Base-by-base conservation (phyloP, 306 rosid genomes). In the Dryas alaskensis region DNA sequence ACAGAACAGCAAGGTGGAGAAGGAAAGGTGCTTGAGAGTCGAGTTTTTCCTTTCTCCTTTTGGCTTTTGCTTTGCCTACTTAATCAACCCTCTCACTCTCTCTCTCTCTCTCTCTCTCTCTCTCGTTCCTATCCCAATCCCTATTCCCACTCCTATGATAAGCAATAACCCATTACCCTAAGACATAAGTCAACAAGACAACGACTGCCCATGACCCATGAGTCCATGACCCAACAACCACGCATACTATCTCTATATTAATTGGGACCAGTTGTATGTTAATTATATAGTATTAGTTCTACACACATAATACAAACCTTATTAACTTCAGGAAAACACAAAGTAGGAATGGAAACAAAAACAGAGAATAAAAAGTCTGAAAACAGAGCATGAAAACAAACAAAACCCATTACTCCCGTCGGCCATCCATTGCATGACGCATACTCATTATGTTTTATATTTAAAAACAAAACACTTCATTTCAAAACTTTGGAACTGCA, bases 301-400 rank as follows among this genome's bases (percentile, higher is more conserved):
- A 31, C 44, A 42, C 31, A 60, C 43, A 60, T 10, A 31, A 60
- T 60, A 31, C 65, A 57, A 12, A 31, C 10, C 64, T 39, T 39
- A 3, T 13, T 62, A 39, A 25, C 1, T 53, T 49, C 37, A 16
- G 25, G 39, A 60, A 57, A 52, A 69, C 44, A 61, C 74, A 75
- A 4, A 75, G 17, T 43, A 64, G 67, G 8, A 17, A 43, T 13
- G 48, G 46, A 75, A 77, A 67, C 77, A 82, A 82, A 82, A 69
- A 1, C 76, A 72, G 65, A 81, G 87, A 83, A 85, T 85, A 64
- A 81, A 65, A 72, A 13, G n/a, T 17, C 10, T 12, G 45, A 43
- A 62, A n/a, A 40, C 3, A n/a, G 42, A 16, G 16, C 67, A 40
- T 31, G 37, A 8, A 10, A 40, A 4, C 17, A 48, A 51, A 8